phyloP scores from a whole-genome alignment of 441 rosid species.

The Eruca vesicaria region DNA sequence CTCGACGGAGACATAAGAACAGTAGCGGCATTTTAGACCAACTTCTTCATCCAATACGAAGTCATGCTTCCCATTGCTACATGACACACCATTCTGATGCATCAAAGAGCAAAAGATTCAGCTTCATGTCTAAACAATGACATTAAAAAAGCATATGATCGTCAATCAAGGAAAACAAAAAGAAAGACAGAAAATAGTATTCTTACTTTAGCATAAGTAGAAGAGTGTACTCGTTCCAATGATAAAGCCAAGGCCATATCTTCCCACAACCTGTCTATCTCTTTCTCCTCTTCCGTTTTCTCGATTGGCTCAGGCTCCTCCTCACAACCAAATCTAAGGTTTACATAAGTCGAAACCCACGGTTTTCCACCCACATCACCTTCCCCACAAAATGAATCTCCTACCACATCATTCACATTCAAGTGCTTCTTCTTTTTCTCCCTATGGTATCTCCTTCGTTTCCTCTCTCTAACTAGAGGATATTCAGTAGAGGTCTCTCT shows the following conservation, averaged over 20 bases:
- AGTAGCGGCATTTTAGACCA: conserved; percentile 58
- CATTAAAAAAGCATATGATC: background rate
- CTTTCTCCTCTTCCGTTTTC: conserved; percentile 50
- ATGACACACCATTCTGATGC: conserved; percentile 23
- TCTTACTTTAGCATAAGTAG: conserved; percentile 33
- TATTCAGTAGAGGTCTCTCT: background rate
- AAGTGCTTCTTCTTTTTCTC: conserved; percentile 1
- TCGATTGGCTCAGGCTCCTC: conserved; percentile 41
- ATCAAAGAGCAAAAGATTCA: conserved; percentile 20
- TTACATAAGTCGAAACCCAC: conserved; percentile 33
- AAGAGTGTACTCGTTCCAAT: conserved; percentile 26
- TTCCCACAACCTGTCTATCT: conserved; percentile 51
- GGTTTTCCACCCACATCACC: background rate
- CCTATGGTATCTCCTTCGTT: conserved; percentile 9
- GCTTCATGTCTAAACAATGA: background rate
- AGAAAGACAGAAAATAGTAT: background rate
- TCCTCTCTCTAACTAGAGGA: background rate
- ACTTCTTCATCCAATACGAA: conserved; percentile 44
- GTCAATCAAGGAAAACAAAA: background rate
- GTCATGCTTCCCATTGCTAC: conserved; percentile 33
- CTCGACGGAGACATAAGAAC: conserved; percentile 50
- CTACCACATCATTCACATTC: background rate
- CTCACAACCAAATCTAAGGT: conserved; percentile 40
- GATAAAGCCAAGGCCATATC: conserved; percentile 46
- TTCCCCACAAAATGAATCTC: background rate